Base-by-base conservation (phyloP, 495 filamentous ascomycete species). In the Aspergillus homomorphus region DNA sequence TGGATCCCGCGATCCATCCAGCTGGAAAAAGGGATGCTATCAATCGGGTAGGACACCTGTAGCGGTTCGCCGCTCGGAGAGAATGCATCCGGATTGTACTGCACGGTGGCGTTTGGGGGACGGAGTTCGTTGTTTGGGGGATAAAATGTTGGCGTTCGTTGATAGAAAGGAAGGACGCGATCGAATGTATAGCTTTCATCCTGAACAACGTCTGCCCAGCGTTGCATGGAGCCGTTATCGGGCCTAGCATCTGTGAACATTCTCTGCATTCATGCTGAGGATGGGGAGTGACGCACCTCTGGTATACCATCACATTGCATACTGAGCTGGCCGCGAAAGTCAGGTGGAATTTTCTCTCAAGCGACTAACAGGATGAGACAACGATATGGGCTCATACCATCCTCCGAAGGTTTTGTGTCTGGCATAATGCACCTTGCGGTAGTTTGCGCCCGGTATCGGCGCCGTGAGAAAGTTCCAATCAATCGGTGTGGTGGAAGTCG, bases 201-300 rank as follows among this genome's bases (percentile, higher is more conserved):
- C 23, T 76, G 77, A 5, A 87, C 82, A 1, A 42, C 41, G 42
- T 82, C 75, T 0, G 86, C 85, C 85, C 84, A 88, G 55, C 69
- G 64, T 19, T 82, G 65, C 59, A 77, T 77, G 0, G 80, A 66
- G 0, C 69, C 77, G 10, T 28, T 48, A 1, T 54, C 43, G 12
- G 54, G 54, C 12, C 54, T 60, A 12, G 4, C 0, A 8, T 10
- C 21, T 4, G 16, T 18, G 10, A 42, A 18, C 22, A 23, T 6
- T 18, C 20, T 21, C 8, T 21, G n/a, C 7, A 5, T 10, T 12
- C 1, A 24, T 21, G 26, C 8, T 23, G 20, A 6, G 18, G 22
- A 33, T 14, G 5, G 5, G 1, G 15, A 15, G 23, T n/a, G 24
- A 45, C 42, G 14, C 53, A 69, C 69, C 71, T 61, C 55, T 75